Conservation (phyloP, 2,329 filamentous ascomycete genomes). For the Fusarium succisae region DNA sequence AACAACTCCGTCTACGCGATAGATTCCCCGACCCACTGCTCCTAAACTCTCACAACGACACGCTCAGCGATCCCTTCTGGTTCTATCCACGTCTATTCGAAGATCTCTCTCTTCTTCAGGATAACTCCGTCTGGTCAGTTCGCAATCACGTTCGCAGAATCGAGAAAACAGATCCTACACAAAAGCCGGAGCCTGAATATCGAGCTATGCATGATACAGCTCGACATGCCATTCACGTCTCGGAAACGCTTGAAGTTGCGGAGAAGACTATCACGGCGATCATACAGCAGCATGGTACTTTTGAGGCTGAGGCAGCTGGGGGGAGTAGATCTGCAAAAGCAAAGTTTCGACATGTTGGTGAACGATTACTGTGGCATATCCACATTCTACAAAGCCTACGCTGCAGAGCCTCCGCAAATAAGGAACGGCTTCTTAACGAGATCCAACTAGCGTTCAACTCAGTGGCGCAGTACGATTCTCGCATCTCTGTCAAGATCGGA, state of each 20-base stretch:
- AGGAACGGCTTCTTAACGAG: conserved; percentile 61
- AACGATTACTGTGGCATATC: conserved; percentile 47
- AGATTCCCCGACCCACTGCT: neutral
- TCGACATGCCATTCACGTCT: conserved; percentile 56
- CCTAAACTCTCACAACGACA: neutral
- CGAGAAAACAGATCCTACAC: conserved; percentile 40
- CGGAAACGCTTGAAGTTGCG: conserved; percentile 53
- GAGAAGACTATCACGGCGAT: conserved; percentile 47
- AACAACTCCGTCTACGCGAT: neutral
- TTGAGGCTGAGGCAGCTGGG: conserved; percentile 6
- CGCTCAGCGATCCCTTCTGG: conserved; percentile 25
- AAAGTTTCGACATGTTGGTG: conserved; percentile 37
- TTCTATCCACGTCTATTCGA: conserved; percentile 11
- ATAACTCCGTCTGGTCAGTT: conserved; percentile 51
- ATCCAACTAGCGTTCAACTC: conserved; percentile 61
- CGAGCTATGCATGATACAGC: conserved; percentile 52
- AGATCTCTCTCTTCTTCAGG: neutral
- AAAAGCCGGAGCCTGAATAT: conserved; percentile 47
- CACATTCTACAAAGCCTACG: conserved; percentile 49
- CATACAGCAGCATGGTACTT: conserved; percentile 42
- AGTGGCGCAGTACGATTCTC: conserved; percentile 54
- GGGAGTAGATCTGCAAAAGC: neutral
- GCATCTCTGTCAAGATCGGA: conserved; percentile 51
- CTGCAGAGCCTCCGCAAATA: conserved; percentile 51
- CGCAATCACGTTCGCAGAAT: conserved; percentile 47